A percentile compares a stretch with the other conserved stretches of the same genome.
phyloP scores from a whole-genome alignment of 2,329 filamentous ascomycete genomes.

The Sclerotiophoma versabilis region DNA sequence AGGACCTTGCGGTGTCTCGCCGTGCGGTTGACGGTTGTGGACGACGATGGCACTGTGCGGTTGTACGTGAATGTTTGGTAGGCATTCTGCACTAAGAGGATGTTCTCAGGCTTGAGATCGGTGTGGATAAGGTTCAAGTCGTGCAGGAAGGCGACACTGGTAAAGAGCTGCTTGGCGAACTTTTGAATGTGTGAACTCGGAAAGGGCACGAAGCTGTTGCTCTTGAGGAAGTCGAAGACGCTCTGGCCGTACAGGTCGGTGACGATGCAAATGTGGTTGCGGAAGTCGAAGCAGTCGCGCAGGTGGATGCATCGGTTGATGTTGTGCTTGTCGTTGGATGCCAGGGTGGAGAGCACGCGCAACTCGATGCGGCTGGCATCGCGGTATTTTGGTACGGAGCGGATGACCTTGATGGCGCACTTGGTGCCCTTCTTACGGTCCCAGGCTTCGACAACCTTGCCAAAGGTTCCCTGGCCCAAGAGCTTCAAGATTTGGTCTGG shows the following conservation, averaged over 20 bases:
- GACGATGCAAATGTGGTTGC: conserved; percentile 92
- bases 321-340: conserved; percentile 89
- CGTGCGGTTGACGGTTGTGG: conserved; percentile 62
- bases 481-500: conserved; percentile 87
- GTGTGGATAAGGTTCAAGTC: conserved; percentile 98
- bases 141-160: conserved; percentile 97
- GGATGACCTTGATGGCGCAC: conserved; percentile 97
- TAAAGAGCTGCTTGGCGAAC: conserved; percentile 94
- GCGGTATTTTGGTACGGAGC: conserved; percentile 96
- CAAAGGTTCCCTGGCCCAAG: conserved; percentile 95
- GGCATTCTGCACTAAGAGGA: conserved; percentile 68
- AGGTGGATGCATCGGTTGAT: conserved; percentile 97
- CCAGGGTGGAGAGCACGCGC: conserved; percentile 87
- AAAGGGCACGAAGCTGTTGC: conserved; percentile 93
- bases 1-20: conserved; percentile 69
- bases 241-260: conserved; percentile 85
- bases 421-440: conserved; percentile 78
- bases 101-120: conserved; percentile 73
- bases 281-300: conserved; percentile 95
- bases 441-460: conserved; percentile 93
- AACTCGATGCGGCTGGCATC: conserved; percentile 96
- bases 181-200: conserved; percentile 98
- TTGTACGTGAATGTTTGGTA: conserved; percentile 76
- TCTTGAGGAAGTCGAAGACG: conserved; percentile 97
- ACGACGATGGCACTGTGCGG: conserved; percentile 70